These are phyloP conservation scores for Mucor velutinosus DNA, from an alignment of 371 early-diverging fungal species.

Conservation along the genomic window DNA sequence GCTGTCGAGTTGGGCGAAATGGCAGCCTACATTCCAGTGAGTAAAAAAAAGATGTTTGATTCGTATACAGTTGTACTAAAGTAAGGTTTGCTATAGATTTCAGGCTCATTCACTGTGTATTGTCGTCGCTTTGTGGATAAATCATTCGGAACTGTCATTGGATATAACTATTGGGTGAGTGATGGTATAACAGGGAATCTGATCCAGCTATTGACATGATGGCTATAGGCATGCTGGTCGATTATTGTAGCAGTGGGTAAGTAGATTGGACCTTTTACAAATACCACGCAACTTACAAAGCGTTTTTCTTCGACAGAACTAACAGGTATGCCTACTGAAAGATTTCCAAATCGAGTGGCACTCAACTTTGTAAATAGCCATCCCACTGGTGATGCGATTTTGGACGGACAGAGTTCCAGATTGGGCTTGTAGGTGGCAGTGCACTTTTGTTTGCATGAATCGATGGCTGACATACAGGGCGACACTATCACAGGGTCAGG, in stretches of 20 bases:
- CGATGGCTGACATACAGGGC: not conserved
- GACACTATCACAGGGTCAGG: slow-evolving; percentile 15
- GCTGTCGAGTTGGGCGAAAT: slow-evolving; percentile 63
- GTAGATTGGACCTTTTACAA: not conserved
- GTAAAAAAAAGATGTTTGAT: too few species aligned
- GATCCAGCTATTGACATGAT: not conserved
- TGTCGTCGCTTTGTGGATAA: slow-evolving; percentile 32
- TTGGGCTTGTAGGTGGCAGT: slow-evolving; percentile 20
- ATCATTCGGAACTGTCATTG: slow-evolving; percentile 26
- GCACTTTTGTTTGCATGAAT: not conserved
- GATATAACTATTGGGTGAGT: slow-evolving; percentile 27
- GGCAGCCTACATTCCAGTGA: slow-evolving; percentile 28
- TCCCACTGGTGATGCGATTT: slow-evolving; percentile 17
- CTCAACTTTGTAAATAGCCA: slow-evolving; percentile 2
- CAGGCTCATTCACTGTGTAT: slow-evolving; percentile 25
- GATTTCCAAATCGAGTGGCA: not conserved
- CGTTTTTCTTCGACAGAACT: not conserved
- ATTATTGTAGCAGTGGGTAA: slow-evolving; percentile 26
- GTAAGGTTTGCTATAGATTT: not conserved
- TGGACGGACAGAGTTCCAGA: slow-evolving; percentile 25
- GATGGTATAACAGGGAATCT: too few species aligned
- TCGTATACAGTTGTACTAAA: not conserved
- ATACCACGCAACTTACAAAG: not conserved
- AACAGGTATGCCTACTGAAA: slow-evolving; percentile 5
- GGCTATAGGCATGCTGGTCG: slow-evolving; percentile 18